These are phyloP conservation scores for Adiantum capillusveneris DNA, from an alignment of 75 land plant species.

Conservation along the genomic window DNA sequence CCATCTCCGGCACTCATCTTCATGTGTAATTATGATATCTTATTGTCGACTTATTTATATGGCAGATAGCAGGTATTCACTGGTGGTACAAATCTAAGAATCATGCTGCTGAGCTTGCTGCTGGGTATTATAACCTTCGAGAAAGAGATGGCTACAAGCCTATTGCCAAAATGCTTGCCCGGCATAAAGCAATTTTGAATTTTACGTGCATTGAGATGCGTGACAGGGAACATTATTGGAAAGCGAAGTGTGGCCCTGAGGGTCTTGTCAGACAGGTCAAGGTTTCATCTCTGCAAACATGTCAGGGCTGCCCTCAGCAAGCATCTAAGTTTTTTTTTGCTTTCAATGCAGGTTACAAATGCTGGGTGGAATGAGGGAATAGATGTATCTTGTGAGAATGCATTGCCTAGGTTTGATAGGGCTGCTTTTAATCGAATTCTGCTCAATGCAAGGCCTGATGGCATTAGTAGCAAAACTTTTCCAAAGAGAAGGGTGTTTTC, in stretches of 20 bases:
- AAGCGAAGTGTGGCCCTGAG: slow-evolving; percentile 56
- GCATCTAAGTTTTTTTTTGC: too few relatives aligned
- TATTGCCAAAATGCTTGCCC: slow-evolving; percentile 42
- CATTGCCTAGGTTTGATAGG: slow-evolving; percentile 45
- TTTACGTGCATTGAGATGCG: slow-evolving; percentile 75
- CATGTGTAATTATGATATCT: too few relatives aligned
- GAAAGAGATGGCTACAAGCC: slow-evolving; percentile 58
- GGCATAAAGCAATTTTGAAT: slow-evolving; percentile 50
- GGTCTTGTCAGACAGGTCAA: slow-evolving; percentile 75
- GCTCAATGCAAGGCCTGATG: slow-evolving; percentile 50
- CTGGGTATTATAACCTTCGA: slow-evolving; percentile 55
- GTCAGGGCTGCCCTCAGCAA: too few relatives aligned
- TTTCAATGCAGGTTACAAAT: slow-evolving; percentile 45
- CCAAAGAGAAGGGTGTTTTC: slow-evolving; percentile 32
- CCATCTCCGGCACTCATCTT: too few relatives aligned
- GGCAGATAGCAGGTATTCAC: slow-evolving; percentile 59
- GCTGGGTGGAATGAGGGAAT: slow-evolving; percentile 49
- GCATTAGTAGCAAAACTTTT: slow-evolving; percentile 33
- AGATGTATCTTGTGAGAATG: slow-evolving; percentile 59
- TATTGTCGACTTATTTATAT: too few relatives aligned
- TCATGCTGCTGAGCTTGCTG: slow-evolving; percentile 62
- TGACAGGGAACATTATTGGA: slow-evolving; percentile 37
- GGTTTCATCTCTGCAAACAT: not conserved
- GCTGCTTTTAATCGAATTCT: slow-evolving; percentile 47
- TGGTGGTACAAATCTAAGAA: slow-evolving; percentile 51